Percentiles rank a stretch among this genome's conserved stretches.
phyloP scores from a whole-genome alignment of 164 flowering plant genomes.

The Kingdonia uniflora region DNA sequence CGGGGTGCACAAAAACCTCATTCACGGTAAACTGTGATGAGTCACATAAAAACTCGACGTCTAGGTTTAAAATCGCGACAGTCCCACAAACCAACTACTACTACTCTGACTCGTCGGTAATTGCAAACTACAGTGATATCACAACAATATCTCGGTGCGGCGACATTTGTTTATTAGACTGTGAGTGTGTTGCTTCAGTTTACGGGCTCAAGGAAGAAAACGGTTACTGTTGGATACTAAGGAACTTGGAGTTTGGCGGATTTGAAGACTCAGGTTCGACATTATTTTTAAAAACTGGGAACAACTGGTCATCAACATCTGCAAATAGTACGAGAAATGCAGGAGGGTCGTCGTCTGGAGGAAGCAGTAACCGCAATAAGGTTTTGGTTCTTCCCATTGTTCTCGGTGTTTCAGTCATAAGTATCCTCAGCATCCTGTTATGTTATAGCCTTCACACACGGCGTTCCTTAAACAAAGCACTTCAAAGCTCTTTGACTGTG shows the following conservation, averaged over 20 bases:
- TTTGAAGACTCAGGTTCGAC: constrained; percentile 71
- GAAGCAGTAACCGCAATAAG: constrained; percentile 19
- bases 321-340: constrained; percentile 5
- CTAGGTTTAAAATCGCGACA: constrained; percentile 31
- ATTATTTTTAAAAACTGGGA: constrained; percentile 51
- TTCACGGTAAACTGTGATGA: constrained; percentile 22
- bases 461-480: constrained; percentile 30
- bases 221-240: constrained; percentile 79
- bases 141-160: constrained; percentile 49
- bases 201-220: constrained; percentile 76
- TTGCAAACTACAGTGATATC: constrained; percentile 65
- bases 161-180: constrained; percentile 58
- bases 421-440: constrained; percentile 40
- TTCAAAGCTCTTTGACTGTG: constrained; percentile 33
- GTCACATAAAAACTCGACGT: constrained; percentile 9
- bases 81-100: constrained; percentile 67
- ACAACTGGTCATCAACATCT: constrained; percentile 22
- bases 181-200: constrained; percentile 81
- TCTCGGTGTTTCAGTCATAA: constrained; percentile 34
- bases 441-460: constrained; percentile 38
- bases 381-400: constrained; percentile 61
- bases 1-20: constrained; percentile 26
- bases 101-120: constrained; percentile 45
- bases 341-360: constrained; percentile 15
- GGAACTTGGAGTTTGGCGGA: constrained; percentile 72